Conservation (phyloP, 192 early-diverging fungal genomes). For the Backusella psychrophila region DNA sequence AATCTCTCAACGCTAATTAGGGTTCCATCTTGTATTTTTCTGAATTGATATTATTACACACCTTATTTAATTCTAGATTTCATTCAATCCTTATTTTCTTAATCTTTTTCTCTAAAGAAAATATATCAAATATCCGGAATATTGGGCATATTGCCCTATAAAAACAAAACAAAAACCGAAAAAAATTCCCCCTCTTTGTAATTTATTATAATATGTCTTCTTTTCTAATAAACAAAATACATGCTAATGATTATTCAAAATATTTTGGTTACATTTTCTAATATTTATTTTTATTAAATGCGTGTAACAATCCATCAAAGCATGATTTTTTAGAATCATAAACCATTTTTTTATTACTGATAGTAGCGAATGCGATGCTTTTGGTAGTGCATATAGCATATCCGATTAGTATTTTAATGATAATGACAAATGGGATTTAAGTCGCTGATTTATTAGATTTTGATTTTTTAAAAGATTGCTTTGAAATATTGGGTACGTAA, state of each 20-base stretch:
- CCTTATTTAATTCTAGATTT: not conserved
- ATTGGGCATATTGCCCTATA: not conserved
- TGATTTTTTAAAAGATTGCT: not conserved
- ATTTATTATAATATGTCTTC: not conserved
- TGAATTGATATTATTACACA: not conserved
- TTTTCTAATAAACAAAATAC: not conserved
- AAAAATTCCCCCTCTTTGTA: not conserved
- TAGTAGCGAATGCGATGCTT: not conserved
- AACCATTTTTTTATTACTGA: not conserved
- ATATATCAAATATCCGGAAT: not conserved
- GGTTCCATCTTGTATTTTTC: not conserved
- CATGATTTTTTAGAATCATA: no score
- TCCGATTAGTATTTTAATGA: not conserved
- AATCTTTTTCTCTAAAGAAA: not conserved
- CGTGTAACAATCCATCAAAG: no score
- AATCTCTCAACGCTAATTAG: slow-evolving; percentile 47
- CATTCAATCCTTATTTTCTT: not conserved
- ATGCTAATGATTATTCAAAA: not conserved
- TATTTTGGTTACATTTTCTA: no score
- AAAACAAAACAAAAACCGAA: not conserved
- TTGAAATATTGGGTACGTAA: not conserved
- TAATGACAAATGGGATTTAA: not conserved
- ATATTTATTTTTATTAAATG: no score
- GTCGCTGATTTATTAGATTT: not conserved
- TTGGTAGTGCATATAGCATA: no score